Conservation (phyloP, 2,329 filamentous ascomycete species). For the Camillea tinctor region DNA sequence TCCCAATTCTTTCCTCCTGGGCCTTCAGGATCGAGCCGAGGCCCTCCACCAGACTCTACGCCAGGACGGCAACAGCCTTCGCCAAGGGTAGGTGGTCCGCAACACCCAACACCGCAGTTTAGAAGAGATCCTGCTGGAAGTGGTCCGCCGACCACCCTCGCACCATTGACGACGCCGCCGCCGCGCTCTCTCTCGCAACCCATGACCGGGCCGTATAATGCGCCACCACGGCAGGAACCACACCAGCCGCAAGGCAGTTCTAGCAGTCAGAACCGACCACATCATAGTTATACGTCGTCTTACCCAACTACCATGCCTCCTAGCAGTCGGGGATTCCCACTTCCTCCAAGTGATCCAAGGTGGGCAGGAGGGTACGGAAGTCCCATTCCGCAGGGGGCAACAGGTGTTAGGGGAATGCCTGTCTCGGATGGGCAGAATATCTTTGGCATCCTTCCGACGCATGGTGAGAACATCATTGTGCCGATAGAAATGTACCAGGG, state of each 20-base stretch:
- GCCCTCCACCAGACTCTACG: slow-evolving; percentile 16
- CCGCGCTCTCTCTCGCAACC: slow-evolving; percentile 31
- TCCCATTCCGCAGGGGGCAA: slow-evolving; percentile 11
- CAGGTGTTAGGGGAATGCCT: slow-evolving; percentile 19
- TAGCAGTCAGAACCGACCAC: slow-evolving; percentile 16
- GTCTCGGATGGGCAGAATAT: slow-evolving; percentile 29
- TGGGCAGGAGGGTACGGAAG: slow-evolving; percentile 23
- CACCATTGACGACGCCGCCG: slow-evolving; percentile 23
- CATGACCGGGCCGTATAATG: slow-evolving; percentile 17
- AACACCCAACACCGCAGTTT: slow-evolving; percentile 26
- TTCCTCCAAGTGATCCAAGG: slow-evolving; percentile 20
- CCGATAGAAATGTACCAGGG: slow-evolving; percentile 79
- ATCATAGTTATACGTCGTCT: slow-evolving; percentile 14
- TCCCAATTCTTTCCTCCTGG: slow-evolving; percentile 20
- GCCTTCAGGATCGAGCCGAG: slow-evolving; percentile 17
- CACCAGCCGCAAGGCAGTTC: slow-evolving; percentile 16
- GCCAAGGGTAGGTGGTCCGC: slow-evolving; percentile 20
- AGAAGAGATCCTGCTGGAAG: slow-evolving; percentile 19
- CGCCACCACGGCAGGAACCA: slow-evolving; percentile 17
- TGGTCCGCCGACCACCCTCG: slow-evolving; percentile 20
- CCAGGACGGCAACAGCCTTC: slow-evolving; percentile 20
- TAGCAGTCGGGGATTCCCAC: slow-evolving; percentile 18
- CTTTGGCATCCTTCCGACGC: slow-evolving; percentile 30
- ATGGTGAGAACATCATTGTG: slow-evolving; percentile 51
- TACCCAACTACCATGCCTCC: slow-evolving; percentile 19